Percentiles rank a stretch among this genome's conserved stretches.
Conservation (phyloP, 208 protist genomes). For the Trypanosoma avium region DNA sequence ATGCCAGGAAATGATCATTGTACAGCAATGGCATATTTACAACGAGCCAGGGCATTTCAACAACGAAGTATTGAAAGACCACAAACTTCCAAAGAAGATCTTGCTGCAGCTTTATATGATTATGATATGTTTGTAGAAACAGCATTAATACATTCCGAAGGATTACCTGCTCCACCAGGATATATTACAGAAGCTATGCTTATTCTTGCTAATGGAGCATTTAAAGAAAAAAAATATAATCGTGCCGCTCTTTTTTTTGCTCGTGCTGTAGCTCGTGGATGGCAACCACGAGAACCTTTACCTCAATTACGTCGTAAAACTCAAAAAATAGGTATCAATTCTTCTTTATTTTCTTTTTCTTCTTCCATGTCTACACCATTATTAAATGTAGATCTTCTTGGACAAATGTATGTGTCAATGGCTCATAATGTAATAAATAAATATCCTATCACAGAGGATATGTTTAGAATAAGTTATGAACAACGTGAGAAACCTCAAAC, state of each 20-base stretch:
- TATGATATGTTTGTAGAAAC: constrained; percentile 55
- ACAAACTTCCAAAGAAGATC: constrained; percentile 42
- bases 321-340: not conserved
- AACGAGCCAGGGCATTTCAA: constrained; percentile 71
- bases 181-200: constrained; percentile 77
- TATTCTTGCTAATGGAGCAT: constrained; percentile 79
- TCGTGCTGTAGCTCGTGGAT: constrained; percentile 68
- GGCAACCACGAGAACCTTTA: constrained; percentile 42
- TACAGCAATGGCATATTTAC: constrained; percentile 69
- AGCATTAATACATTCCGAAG: constrained; percentile 12
- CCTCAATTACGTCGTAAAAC: not conserved
- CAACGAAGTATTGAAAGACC: constrained; percentile 30
- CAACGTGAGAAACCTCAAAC: constrained; percentile 38
- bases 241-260: constrained; percentile 71
- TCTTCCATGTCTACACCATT: constrained; percentile 1
- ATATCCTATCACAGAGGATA: constrained; percentile 57
- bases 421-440: constrained; percentile 62
- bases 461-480: constrained; percentile 82
- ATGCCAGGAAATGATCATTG: constrained; percentile 43
- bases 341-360: not conserved
- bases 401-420: constrained; percentile 74
- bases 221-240: constrained; percentile 44
- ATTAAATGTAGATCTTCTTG: constrained; percentile 39
- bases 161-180: constrained; percentile 23
- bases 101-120: constrained; percentile 50